Evolutionary conservation across 257 asterid genomes (phyloP), one percentile per base, ranked within the genome.

Genomic region (Penstemon eatonii): DNA sequence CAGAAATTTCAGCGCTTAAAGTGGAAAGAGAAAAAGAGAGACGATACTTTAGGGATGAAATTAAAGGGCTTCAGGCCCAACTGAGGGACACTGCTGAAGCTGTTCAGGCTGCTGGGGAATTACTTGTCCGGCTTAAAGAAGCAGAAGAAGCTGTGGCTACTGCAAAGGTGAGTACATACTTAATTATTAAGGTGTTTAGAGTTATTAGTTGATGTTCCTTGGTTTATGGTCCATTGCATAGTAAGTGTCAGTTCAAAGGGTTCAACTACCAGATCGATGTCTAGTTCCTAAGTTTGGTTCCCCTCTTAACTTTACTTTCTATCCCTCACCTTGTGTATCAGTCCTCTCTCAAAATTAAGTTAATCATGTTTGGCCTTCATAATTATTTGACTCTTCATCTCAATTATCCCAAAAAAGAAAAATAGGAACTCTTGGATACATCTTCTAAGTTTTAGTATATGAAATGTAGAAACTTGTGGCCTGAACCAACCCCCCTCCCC

Each of bases 51-150:
- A 82, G 88, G 81, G 96, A 91, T 73, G 99, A 91, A 80, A 91
- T 73, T 70, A 89, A 76, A 82, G 95, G 90, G 72, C 97, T 94
- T 75, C 96, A 94, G 78, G 89, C 92, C 19, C 99, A 94, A 75
- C 77, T 94, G 72, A 83, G 95, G 82, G 99, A 94, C 82, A 94
- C 99, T 61, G 95, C 96, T 47, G 99, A 94, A 85, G 99, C 99
- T 70, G 97, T 94, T 74, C 92, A 94, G 80, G 99, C 98, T 52
- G 97, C 99, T 66, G 93, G 96, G 59, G 99, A 94, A 79, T 80
- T 94, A 67, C 93, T 94, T 66, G 95, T 91, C 65, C 89, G 96
- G 73, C 99, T 94, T 75, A 94, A 83, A 78, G 96, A 94, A 71
- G 88, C 96, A 38, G 97, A 91, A 73, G 96, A 84, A 79, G 90